Evolutionary conservation across 257 asterid species (phyloP), one percentile per base, ranked within the genome.

Genomic region (Salvia hispanica): DNA sequence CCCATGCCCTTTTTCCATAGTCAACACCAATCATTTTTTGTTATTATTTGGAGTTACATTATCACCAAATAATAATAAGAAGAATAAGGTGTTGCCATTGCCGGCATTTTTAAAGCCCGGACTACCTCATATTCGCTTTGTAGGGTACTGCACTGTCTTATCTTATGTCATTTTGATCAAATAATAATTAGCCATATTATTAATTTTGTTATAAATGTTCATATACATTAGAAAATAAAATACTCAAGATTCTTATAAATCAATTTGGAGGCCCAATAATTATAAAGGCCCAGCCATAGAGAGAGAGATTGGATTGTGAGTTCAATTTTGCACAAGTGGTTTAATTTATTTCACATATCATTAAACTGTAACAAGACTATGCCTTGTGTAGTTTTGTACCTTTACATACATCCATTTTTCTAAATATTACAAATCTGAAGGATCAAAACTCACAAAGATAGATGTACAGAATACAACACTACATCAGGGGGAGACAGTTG

Each of bases 381-480:
- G 66, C 43, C 70, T 62, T 72, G 42, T 55, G 34, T 31, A 18
- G 8, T 55, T 28, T 21, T 28, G 73, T 31, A 40, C 7, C 45
- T 72, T 64, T 63, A 77, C 76, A 73, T 12, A 66, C 48, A 44
- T 51, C 59, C 39, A 69, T 28, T 60, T 45, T 9, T 67, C 13
- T 48, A n/a, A 62, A 7, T 6, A 44, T 15, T 65, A 48, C 65
- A 48, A 34, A 36, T 4, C 34, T 34, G 43, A 51, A 15, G 36
- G 51, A 58, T 40, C 64, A 62, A 67, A 66, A 73, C 67, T 46
- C 46, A 72, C 12, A 59, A 40, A 58, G 67, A 52, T 45, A 46
- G 54, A 53, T 47, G 21, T 67, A 69, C 56, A 56, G 34, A 58
- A 53, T 71, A 62, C 43, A 54, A 39, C 45, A 44, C 65, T 62